Base-by-base conservation (phyloP, 768 basidiomycete genomes). In the Serendipita sp. region DNA sequence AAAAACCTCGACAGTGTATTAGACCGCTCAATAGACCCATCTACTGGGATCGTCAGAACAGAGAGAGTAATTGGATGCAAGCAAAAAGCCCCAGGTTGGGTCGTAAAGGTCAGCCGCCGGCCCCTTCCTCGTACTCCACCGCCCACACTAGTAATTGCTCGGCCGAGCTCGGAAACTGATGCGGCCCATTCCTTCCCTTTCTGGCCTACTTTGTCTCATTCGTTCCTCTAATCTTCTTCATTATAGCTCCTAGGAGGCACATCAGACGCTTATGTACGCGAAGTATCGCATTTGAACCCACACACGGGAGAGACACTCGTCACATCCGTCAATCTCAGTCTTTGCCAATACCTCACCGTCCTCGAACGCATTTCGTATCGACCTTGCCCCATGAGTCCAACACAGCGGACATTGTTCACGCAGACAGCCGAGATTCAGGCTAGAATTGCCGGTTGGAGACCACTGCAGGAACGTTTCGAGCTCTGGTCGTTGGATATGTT, bases 351-450 rank as follows among this genome's bases (percentile, higher is more conserved):
- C 70, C 88, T 91, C 67, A 90, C 87, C 44, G 95, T 91, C 72
- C 84, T 89, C 69, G 94, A 97, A 75, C 84, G 83, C 69, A 93
- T 97, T 75, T 84, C 83, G 65, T 97, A 97, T 72, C 78, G 80
- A 1, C 94, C 93, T 0, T 75, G 79, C n/a, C 79, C 82, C 0
- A 70, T 77, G 28, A 58, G 66, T 13, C 71, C 71, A 1, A 28
- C 44, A 13, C 75, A 79, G 56, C 79, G 81, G 54, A 96, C 92
- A 7, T 70, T 78, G 34, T 97, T 97, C 73, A 73, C 77, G 3
- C 94, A 96, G 74, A 91, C 91, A n/a, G 94, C 94, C 1, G 87
- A 93, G 75, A 84, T 97, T 64, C 88, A 91, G 72, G 82, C 89
- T 2, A 83, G 89, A 64, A 81, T 88, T 82, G 78, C 82, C 2